phyloP scores from a whole-genome alignment of 768 basidiomycete species.

The Hydnomerulius pinastri region DNA sequence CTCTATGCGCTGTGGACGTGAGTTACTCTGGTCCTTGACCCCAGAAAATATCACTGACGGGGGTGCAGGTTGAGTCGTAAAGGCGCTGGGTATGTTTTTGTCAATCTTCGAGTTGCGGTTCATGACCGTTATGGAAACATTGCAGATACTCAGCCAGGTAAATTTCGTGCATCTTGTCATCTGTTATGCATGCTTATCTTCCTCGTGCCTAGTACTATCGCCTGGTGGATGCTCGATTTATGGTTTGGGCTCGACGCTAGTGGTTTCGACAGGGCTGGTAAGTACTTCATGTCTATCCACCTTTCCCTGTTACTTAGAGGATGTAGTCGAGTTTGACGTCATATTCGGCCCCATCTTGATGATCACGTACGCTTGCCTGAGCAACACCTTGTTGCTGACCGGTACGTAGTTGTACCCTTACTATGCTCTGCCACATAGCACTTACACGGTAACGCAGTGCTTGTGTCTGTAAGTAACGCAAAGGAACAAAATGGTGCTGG shows the following conservation, averaged over 20 bases:
- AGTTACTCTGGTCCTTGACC: slow-evolving; percentile 35
- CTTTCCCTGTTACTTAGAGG: slow-evolving; percentile 5
- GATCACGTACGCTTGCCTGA: slow-evolving; percentile 88
- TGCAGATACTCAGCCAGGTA: slow-evolving; percentile 38
- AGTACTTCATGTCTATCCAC: slow-evolving; percentile 30
- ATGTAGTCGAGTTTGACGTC: slow-evolving; percentile 73
- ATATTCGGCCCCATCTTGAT: slow-evolving; percentile 90
- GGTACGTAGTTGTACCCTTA: slow-evolving; percentile 45
- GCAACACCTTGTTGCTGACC: slow-evolving; percentile 90
- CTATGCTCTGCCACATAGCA: not conserved
- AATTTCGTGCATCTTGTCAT: slow-evolving; percentile 3
- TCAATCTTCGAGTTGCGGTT: not conserved
- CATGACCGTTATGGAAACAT: slow-evolving; percentile 16
- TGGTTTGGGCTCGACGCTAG: slow-evolving; percentile 95
- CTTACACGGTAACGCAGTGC: slow-evolving; percentile 45
- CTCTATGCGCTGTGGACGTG: slow-evolving; percentile 93
- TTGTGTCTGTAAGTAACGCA: slow-evolving; percentile 65
- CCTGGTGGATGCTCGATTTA: slow-evolving; percentile 94
- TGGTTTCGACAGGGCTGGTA: slow-evolving; percentile 83
- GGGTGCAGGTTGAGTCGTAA: slow-evolving; percentile 59
- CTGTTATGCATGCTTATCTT: slow-evolving; percentile 1
- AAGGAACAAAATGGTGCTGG: not conserved
- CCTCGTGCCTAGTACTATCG: slow-evolving; percentile 52
- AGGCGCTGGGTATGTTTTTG: slow-evolving; percentile 49
- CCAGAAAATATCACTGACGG: slow-evolving; percentile 9